phyloP scores from a whole-genome alignment of 352 stramenopile species.

The Thraustochytrium sp. region DNA sequence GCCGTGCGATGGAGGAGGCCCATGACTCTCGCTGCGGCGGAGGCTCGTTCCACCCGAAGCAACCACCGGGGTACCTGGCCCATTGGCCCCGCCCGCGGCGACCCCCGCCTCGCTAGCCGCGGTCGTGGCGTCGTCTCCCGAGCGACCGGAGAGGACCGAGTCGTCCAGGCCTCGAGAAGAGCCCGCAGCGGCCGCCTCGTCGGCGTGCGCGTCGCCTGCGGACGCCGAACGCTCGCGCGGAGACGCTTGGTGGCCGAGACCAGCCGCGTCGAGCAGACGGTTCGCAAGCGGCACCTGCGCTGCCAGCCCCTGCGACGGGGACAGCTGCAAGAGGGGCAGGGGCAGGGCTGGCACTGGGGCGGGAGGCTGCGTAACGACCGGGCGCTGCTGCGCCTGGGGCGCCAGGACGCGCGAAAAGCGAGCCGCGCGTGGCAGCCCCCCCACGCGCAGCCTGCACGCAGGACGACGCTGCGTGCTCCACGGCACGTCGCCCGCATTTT shows the following conservation, averaged over 20 bases:
- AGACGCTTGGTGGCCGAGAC: not conserved
- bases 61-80: too few species aligned
- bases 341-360: not conserved
- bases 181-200: too few species aligned
- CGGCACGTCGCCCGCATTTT: conserved; percentile 1
- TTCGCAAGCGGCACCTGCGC: not conserved
- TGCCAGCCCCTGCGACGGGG: not conserved
- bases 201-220: too few species aligned
- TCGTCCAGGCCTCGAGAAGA: too few species aligned
- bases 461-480: not conserved
- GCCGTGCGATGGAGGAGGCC: not conserved
- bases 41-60: too few species aligned
- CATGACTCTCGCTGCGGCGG: not conserved
- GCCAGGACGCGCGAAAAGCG: conserved; percentile 15
- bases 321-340: not conserved
- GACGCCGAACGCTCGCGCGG: not conserved
- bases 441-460: not conserved
- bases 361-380: not conserved
- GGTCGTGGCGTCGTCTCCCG: too few species aligned
- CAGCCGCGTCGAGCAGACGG: not conserved
- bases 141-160: too few species aligned
- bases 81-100: too few species aligned
- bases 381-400: not conserved
- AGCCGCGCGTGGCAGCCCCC: not conserved
- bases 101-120: too few species aligned